Conservation (phyloP, 257 asterid species). For the Cordia subcordata region DNA sequence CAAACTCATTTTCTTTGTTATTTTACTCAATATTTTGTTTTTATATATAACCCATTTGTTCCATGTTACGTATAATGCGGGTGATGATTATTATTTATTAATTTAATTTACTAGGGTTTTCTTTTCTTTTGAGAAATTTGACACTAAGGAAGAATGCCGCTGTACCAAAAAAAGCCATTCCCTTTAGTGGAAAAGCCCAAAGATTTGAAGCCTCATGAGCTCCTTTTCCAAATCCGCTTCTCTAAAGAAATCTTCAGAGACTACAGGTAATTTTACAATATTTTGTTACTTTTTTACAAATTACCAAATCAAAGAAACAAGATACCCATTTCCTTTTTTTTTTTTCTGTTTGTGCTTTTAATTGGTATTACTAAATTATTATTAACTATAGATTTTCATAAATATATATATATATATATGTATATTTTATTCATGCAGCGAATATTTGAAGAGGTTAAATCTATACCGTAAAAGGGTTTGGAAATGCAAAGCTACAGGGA, state of each 20-base stretch:
- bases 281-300: no score
- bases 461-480: constrained; percentile 69
- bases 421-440: constrained; percentile 35
- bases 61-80: background rate
- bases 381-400: no score
- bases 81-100: background rate
- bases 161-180: constrained; percentile 65
- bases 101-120: constrained; percentile 28
- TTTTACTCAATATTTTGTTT: no score
- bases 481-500: constrained; percentile 93
- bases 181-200: constrained; percentile 56
- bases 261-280: constrained; percentile 41
- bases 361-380: no score
- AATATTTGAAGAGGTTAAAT: constrained; percentile 72
- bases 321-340: background rate
- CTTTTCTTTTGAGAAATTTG: constrained; percentile 32
- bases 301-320: background rate
- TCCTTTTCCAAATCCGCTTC: constrained; percentile 68
- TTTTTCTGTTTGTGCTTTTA: background rate
- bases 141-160: constrained; percentile 56
- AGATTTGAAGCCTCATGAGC: constrained; percentile 73
- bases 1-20: no score
- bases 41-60: no score
- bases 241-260: constrained; percentile 88
- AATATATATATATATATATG: background rate